These are phyloP conservation scores for Globisporangium spinosum DNA, from an alignment of 352 stramenopile species.

Conservation along the genomic window DNA sequence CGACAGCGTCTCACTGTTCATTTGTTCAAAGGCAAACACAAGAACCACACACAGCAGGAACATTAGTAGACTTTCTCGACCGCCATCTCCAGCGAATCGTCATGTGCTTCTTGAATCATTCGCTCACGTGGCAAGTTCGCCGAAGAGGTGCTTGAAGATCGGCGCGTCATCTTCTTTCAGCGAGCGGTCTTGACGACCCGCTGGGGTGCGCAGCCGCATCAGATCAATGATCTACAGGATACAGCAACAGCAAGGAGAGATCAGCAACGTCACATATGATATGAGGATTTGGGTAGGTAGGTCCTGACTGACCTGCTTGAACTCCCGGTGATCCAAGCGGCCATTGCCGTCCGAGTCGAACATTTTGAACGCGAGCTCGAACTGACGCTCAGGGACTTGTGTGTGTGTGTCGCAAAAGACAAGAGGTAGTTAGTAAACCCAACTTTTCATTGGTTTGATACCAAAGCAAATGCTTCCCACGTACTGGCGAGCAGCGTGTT, in stretches of 20 bases:
- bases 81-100: neutral
- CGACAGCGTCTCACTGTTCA: constrained; percentile 58
- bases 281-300: neutral
- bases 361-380: constrained; percentile 89
- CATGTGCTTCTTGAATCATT: neutral
- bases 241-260: neutral
- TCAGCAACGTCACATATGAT: neutral
- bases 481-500: constrained; percentile 80
- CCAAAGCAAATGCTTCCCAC: constrained; percentile 15
- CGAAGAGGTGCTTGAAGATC: constrained; percentile 86
- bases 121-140: constrained; percentile 61
- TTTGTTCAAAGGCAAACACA: neutral
- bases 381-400: constrained; percentile 78
- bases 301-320: constrained; percentile 54
- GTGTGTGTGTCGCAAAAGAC: neutral
- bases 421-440: neutral
- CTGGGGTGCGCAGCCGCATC: constrained; percentile 73
- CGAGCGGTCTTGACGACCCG: constrained; percentile 75
- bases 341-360: constrained; percentile 85
- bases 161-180: constrained; percentile 71
- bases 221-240: constrained; percentile 74
- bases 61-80: neutral
- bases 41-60: neutral
- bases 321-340: constrained; percentile 76
- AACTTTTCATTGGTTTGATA: neutral